These are phyloP conservation scores for Geum urbanum DNA, from an alignment of 306 rosid species.

Conservation along the genomic window DNA sequence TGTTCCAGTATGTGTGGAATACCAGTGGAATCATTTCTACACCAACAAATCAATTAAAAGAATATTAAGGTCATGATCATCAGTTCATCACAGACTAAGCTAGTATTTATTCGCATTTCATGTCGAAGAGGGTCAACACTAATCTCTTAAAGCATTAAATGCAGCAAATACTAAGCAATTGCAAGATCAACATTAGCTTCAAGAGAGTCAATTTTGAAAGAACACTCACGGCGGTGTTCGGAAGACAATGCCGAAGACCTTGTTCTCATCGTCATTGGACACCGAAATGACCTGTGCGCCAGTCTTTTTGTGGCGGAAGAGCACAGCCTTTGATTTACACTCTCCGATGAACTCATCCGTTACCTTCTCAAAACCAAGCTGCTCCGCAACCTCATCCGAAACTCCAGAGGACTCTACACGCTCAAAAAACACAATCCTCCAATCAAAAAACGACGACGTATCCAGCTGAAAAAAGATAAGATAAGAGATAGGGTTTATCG, in stretches of 20 bases:
- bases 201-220: background rate
- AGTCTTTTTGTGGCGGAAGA: slow-evolving; percentile 68
- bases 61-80: background rate
- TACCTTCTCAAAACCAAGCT: slow-evolving; percentile 73
- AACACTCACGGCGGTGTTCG: slow-evolving; percentile 90
- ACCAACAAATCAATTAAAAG: slow-evolving; percentile 17
- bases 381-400: slow-evolving; percentile 56
- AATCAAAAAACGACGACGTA: background rate
- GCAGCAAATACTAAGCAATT: too few species aligned
- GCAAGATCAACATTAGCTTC: too few species aligned
- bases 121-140: too few species aligned
- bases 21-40: slow-evolving; percentile 90
- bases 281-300: slow-evolving; percentile 91
- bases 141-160: too few species aligned
- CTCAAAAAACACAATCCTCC: background rate
- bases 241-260: slow-evolving; percentile 92
- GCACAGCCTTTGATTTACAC: slow-evolving; percentile 86
- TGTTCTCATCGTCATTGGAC: slow-evolving; percentile 84
- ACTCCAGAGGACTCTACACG: slow-evolving; percentile 44
- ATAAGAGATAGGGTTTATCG: slow-evolving; percentile 9
- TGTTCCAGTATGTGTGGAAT: slow-evolving; percentile 98
- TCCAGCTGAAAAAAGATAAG: too few species aligned
- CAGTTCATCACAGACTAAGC: background rate
- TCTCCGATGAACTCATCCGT: slow-evolving; percentile 76
- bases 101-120: background rate